Evolutionary conservation across 169 alveolate species (phyloP), one percentile per base, ranked within the genome.

Genomic region (Eimeria maxima): DNA sequence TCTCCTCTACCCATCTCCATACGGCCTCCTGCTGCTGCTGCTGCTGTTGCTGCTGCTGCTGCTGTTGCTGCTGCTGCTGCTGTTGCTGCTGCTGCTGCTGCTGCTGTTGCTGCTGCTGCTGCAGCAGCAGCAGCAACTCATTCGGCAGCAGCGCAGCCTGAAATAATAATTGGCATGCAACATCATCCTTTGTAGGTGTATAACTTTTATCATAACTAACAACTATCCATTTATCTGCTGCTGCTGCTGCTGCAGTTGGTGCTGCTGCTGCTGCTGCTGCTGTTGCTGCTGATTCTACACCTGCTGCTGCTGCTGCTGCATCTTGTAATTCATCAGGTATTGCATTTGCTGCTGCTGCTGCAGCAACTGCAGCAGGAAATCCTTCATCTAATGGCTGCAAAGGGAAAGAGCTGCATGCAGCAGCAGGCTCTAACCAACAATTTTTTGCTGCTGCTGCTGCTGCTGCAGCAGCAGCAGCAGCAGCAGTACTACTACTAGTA

Each of bases 261-360:
- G 80, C 80, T 69, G 80, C 44, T 69, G 80, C 45, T 69, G 80
- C 80, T 69, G 80, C 80, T 67, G 76, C 76, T 67, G 76, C 76
- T 67, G 76, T 27, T 67, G 76, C 27, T 67, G 76, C 76, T 67
- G 76, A 22, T 67, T 22, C 24, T 65, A n/a, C 24, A 11, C 38
- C 44, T 22, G 76, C 33, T 67, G n/a, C 24, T 65, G 74, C 24
- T 65, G 74, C 74, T 65, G 74, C 76, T 67, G 76, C 27, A 18
- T 22, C 20, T 67, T 22, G 38, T 67, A 29, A 22, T 67, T 22
- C 22, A 0, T 22, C 1, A 10, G 76, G 38, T 67, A 29, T 29
- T 67, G 76, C 27, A 18, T 22, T 27, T 67, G 76, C 76, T 67
- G 76, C 42, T 67, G 76, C 33, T 5, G 76, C 38, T 67, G 76